Base-by-base conservation (phyloP, 1,139 yeast genomes). In the Nadsonia starkeyi-henricii region DNA sequence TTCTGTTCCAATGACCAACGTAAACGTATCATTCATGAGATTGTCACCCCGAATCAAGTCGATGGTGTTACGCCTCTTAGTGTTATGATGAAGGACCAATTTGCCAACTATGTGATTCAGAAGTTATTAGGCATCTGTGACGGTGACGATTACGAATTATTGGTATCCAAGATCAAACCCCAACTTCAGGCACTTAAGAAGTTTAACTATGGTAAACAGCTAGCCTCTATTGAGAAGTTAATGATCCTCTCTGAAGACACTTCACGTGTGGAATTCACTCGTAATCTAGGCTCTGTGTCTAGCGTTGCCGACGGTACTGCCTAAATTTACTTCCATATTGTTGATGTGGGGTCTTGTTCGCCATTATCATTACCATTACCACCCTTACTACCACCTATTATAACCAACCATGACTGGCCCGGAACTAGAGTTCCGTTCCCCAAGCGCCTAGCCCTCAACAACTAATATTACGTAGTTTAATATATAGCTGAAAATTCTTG, bases 1-100 rank as follows among this genome's bases (percentile, higher is more conserved):
- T 77, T 73, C 62, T 94, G 96, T 39, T 71, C 77, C 19, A 64
- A 68, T 7, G 70, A 67, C 8, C 95, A 88, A 65, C 74, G 88
- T 53, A 68, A 70, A 50, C 64, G 71, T 45, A 75, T 91, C 44
- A 74, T 85, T 48, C 75, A 73, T 53, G 81, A 75, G 56, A 81
- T 83, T 33, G 68, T 83, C 67, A 61, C 68, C 28, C 75, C 73
- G 13, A 73, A 71, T 52, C 71, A 55, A 52, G 47, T 47, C 20
- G 65, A 62, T 45, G 64, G 65, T 17, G 64, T 51, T 47, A 61
- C 56, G 46, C 65, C 62, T 50, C 62, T 50, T 61, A 67, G 56
- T 13, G 77, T 74, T 44, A 88, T 91, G 97, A 89, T 93, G 88
- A 85, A 86, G 63, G 98, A 91, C 65, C 98, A 91, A 63, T 93